Evolutionary conservation across 371 early-diverging fungal genomes (phyloP), one percentile per base, ranked within the genome.

Genomic region (Syncephalastrum monosporum): DNA sequence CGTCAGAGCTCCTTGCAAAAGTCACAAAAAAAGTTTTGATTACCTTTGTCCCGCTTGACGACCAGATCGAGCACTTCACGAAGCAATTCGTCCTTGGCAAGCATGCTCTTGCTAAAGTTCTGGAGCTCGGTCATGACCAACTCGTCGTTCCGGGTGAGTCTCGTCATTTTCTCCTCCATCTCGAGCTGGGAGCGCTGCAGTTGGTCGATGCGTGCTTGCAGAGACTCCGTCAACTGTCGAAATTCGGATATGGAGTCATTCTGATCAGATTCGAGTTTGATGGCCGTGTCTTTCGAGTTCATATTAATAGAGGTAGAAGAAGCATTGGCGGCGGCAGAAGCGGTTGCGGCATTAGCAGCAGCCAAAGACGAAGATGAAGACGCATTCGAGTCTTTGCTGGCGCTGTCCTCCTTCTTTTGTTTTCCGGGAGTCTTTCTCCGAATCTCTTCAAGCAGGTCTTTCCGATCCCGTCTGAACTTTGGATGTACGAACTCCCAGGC

Each of bases 401-500:
- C 27, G 12, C 15, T 46, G 15, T 67, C 71, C 13, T 72, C 65
- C 52, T 72, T 67, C 57, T 63, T 67, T 54, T 47, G 63, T 58
- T 75, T 78, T 24, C 59, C 68, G 16, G 77, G 68, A n/a, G 74
- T 66, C 52, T 85, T 85, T 48, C 87, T 64, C 25, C 70, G 83
- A 50, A 87, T 87, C 17, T 81, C 74, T 42, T 79, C 87, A 23
- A 91, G 69, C 45, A 85, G 59, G 53, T 89, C 88, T 48, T 74
- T 70, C 41, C 81, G 82, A 62, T 83, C 82, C 42, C 78, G 69
- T 53, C 82, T 82, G 56, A 91, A 91, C 52, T 82, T 79, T 51
- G 88, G 88, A 65, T 92, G 92, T 24, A 79, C 81, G 67, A 90
- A 92, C 64, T 90, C 92, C 88, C 90, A 90, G 5, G 88, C 81